Evolutionary conservation across 2,329 filamentous ascomycete genomes (phyloP).

Genomic region (Drechslerella stenobrocha): DNA sequence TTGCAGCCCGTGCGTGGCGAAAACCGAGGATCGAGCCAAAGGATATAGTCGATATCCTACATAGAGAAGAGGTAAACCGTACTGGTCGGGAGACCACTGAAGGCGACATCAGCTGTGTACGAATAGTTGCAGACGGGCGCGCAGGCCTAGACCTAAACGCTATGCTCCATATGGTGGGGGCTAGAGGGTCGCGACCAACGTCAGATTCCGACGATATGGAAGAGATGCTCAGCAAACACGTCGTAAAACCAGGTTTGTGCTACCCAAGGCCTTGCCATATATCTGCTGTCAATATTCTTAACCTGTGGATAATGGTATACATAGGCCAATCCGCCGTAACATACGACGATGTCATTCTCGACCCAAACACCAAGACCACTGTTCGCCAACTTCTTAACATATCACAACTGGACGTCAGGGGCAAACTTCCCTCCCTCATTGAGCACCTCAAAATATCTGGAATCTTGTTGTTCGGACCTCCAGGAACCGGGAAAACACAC

Average conservation of each 20-base stretch:
- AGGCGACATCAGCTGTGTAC: no score
- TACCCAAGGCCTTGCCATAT: no score
- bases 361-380: slow-evolving; percentile 7
- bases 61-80: not conserved
- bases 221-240: slow-evolving; percentile 5
- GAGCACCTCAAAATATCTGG: slow-evolving; percentile 12
- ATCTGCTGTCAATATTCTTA: no score
- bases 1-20: slow-evolving; percentile 2
- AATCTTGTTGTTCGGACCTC: slow-evolving; percentile 21
- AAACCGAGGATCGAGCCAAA: slow-evolving; percentile 3
- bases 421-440: not conserved
- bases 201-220: not conserved
- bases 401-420: not conserved
- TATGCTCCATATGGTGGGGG: no score
- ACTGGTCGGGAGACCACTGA: no score
- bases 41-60: slow-evolving; percentile 1
- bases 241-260: no score
- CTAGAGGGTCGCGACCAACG: not conserved
- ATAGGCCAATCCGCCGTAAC: slow-evolving; percentile 1
- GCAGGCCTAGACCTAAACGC: no score
- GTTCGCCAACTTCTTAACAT: slow-evolving; percentile 4
- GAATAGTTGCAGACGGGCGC: no score
- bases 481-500: slow-evolving; percentile 45
- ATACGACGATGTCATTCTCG: slow-evolving; percentile 6
- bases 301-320: not conserved